A percentile compares a stretch with the other conserved stretches of the same genome.
Conservation (phyloP, 83 land plant species). For the Diphasiastrum complanatum region DNA sequence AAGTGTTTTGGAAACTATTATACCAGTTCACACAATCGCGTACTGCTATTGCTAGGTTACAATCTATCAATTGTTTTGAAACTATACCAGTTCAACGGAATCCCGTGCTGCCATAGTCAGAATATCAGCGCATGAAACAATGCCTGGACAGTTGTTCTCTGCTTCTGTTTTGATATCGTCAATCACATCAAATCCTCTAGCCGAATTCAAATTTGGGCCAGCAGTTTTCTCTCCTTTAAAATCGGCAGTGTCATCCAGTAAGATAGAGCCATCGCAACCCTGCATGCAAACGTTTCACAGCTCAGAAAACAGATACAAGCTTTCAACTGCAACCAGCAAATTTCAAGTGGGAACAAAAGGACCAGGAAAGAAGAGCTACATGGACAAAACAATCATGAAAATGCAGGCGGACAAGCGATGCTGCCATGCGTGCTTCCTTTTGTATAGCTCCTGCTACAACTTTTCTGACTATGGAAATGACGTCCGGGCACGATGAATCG, state of each 20-base stretch:
- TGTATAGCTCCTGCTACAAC: conserved; percentile 33
- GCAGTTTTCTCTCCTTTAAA: not conserved
- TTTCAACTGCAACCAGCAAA: not conserved
- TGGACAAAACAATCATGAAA: conserved; percentile 66
- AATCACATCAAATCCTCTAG: conserved; percentile 3
- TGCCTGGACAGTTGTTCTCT: conserved; percentile 1
- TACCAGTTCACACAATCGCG: too few relatives aligned
- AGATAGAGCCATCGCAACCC: not conserved
- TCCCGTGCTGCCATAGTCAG: conserved; percentile 18
- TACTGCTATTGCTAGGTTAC: too few relatives aligned
- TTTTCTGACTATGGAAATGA: too few relatives aligned
- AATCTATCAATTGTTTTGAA: too few relatives aligned
- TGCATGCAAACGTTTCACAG: not conserved
- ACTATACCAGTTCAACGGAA: conserved; percentile 17
- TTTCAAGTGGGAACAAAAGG: not conserved
- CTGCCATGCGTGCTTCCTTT: conserved; percentile 41
- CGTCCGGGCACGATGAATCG: too few relatives aligned
- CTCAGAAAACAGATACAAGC: not conserved
- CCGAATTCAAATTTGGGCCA: conserved; percentile 2
- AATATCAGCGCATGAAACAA: conserved; percentile 19
- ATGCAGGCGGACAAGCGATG: conserved; percentile 48
- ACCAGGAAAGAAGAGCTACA: conserved; percentile 14
- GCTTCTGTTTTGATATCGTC: conserved; percentile 3
- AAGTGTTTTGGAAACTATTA: too few relatives aligned
- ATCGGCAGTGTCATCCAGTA: not conserved